Percentiles rank a stretch among this genome's conserved stretches.
Evolutionary conservation across 345 rosid genomes (phyloP).

Genomic region (Eucalyptus erythrocorys): DNA sequence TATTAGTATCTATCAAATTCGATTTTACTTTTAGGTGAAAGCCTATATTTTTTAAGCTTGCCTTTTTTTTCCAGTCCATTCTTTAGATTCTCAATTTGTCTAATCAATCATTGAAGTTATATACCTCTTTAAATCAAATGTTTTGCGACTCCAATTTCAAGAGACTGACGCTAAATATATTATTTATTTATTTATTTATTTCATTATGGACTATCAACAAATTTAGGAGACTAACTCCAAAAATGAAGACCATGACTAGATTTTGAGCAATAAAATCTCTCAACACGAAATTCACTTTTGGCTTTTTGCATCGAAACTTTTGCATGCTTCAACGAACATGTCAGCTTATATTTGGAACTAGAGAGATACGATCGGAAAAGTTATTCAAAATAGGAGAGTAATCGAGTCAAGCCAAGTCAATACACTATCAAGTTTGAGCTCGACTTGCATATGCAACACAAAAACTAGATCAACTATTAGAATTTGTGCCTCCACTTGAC

Average conservation of each 20-base stretch:
- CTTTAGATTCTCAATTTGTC: background rate
- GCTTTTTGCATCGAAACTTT: background rate
- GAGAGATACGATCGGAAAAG: background rate
- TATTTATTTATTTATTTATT: background rate
- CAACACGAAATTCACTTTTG: background rate
- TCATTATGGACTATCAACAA: background rate
- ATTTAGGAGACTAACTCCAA: background rate
- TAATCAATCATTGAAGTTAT: background rate
- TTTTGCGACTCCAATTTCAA: background rate
- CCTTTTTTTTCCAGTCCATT: background rate
- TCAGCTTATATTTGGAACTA: background rate
- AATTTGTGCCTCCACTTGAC: background rate
- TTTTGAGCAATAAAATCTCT: background rate
- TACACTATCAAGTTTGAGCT: background rate
- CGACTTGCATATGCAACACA: background rate
- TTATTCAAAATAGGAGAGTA: background rate
- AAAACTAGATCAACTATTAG: background rate
- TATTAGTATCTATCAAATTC: background rate
- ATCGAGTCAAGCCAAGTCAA: accelerated
- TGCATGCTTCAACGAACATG: background rate
- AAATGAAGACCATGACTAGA: background rate
- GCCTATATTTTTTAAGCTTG: background rate
- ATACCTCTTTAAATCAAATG: background rate
- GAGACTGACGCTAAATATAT: background rate
- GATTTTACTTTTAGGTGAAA: background rate